Conservation (phyloP, 495 filamentous ascomycete genomes). For the Lasiosphaeria hispida region DNA sequence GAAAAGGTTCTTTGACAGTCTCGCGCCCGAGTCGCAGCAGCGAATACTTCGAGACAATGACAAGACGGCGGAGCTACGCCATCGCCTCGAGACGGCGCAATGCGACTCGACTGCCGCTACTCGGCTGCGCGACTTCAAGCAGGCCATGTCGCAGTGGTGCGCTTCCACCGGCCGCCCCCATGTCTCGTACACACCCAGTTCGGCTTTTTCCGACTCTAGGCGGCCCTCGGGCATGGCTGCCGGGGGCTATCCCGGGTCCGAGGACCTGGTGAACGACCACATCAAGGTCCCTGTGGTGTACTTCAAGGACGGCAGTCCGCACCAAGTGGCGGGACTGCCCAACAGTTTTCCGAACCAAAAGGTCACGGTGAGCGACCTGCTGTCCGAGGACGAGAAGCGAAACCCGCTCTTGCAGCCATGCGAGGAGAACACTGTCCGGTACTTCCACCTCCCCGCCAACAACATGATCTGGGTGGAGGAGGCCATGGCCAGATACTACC, state of each 20-base stretch:
- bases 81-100: constrained; percentile 21
- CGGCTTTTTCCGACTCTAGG: background rate
- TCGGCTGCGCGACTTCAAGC: constrained; percentile 21
- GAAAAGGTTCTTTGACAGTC: constrained; percentile 23
- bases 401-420: constrained; percentile 29
- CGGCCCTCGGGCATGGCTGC: background rate
- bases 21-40: constrained; percentile 18
- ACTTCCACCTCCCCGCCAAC: constrained; percentile 39
- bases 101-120: constrained; percentile 18
- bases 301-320: constrained; percentile 21
- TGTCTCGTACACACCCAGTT: background rate
- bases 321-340: constrained; percentile 15
- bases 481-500: constrained; percentile 30
- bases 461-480: constrained; percentile 37
- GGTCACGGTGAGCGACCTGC: constrained; percentile 22
- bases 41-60: constrained; percentile 22
- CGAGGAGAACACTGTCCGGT: constrained; percentile 24
- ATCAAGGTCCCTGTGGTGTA: constrained; percentile 28
- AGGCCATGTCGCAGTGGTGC: constrained; percentile 19
- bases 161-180: constrained; percentile 11
- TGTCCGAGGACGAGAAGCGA: constrained; percentile 19
- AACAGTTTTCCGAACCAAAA: constrained; percentile 28
- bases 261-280: constrained; percentile 18
- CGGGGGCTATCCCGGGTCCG: background rate
- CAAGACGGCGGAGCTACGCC: constrained; percentile 15